Evolutionary conservation across 1,284 basidiomycete genomes (phyloP), one percentile per base, ranked within the genome.

Genomic region (Microbotryum scabiosae): DNA sequence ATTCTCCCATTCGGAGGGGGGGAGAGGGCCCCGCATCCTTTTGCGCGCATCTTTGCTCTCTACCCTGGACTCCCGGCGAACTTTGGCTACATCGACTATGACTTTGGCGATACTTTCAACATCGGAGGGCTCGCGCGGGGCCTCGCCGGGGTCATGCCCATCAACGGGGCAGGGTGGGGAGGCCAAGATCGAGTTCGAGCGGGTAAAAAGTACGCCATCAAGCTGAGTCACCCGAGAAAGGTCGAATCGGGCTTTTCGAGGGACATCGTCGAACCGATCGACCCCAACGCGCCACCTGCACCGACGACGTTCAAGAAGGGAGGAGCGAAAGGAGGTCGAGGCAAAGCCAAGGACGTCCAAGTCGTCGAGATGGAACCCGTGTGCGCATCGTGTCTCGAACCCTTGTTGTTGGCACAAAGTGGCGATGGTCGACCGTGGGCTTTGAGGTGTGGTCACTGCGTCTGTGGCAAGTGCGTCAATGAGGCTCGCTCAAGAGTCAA

Each of bases 391-490:
- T 68, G 66, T 52, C 26, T 63, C 44, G 59, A 59, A 8, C 50
- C 59, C 25, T 50, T 68, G 18, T 25, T 47, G 16, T 44, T 68
- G 16, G 62, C 43, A 47, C 59, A 26, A 56, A 46, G 12, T 36
- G 61, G 52, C 36, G 30, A 26, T 23, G 43, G 21, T 54, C 59
- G 56, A 48, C 56, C 26, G 52, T 61, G 45, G 57, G 66, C 52
- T 9, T 41, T 68, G 1, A 4, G 25, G 28, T 68, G 66, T 30
- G 66, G 66, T 9, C 66, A 68, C 36, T 64, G 58, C 30, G 57
- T 68, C 26, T 68, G 66, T 51, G 64, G 61, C 12, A 41, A 43
- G 26, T 68, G 66, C 23, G 28, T 68, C 14, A 45, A 36, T 9
- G 52, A 44, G 4, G 66, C 64, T 18, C 36, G 36, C 16, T 41